These are phyloP conservation scores for Dittrichia graveolens DNA, from an alignment of 129 eudicot species.

Conservation along the genomic window DNA sequence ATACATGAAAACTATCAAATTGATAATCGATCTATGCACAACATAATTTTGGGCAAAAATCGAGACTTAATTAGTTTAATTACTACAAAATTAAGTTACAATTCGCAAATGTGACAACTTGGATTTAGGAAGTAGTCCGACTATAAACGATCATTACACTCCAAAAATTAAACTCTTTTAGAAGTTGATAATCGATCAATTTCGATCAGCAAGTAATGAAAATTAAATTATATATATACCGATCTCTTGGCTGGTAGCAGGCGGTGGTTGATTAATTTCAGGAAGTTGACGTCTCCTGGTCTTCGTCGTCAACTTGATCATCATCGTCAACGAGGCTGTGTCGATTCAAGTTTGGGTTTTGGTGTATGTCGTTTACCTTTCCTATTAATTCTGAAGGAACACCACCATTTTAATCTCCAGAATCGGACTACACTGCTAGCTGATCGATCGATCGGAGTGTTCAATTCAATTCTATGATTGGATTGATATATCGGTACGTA, in stretches of 20 bases:
- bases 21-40: neutral
- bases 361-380: slow-evolving; percentile 55
- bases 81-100: neutral
- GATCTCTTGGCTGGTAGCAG: neutral
- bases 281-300: too few species aligned
- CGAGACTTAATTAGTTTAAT: neutral
- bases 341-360: slow-evolving; percentile 33
- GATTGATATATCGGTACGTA: too few species aligned
- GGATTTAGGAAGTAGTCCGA: neutral
- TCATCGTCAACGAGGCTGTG: slow-evolving; percentile 28
- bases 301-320: slow-evolving; percentile 18
- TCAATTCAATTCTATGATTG: neutral
- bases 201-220: neutral
- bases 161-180: neutral
- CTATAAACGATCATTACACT: neutral
- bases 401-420: slow-evolving; percentile 48
- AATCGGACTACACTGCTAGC: neutral
- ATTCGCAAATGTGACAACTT: neutral
- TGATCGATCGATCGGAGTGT: too few species aligned
- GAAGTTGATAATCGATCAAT: neutral
- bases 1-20: neutral
- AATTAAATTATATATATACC: slow-evolving; percentile 15
- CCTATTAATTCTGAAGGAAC: slow-evolving; percentile 63
- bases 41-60: slow-evolving; percentile 4
- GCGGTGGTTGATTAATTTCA: too few species aligned